phyloP scores from a whole-genome alignment of 495 filamentous ascomycete genomes.

The Bathelium albidoporum region DNA sequence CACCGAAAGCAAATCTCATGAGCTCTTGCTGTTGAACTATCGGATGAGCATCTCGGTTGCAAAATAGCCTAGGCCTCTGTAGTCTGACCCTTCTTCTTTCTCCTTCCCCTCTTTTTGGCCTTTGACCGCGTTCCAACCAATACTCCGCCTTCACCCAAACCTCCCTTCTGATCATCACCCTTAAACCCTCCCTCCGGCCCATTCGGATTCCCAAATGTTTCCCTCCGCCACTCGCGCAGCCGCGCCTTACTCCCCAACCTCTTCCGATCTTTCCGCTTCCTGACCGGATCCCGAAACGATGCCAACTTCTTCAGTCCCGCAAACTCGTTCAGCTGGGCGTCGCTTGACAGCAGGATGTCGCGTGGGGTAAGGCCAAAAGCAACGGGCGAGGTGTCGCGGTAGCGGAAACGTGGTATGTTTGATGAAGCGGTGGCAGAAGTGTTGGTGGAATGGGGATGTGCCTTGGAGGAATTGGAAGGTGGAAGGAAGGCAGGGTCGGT shows the following conservation, averaged over 20 bases:
- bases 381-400: slow-evolving; percentile 85
- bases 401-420: slow-evolving; percentile 57
- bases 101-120: slow-evolving; percentile 18
- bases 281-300: slow-evolving; percentile 72
- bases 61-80: slow-evolving; percentile 1
- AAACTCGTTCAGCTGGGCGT: slow-evolving; percentile 78
- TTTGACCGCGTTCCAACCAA: not conserved
- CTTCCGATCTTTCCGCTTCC: slow-evolving; percentile 82
- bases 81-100: slow-evolving; percentile 23
- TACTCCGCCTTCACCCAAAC: not conserved
- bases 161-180: slow-evolving; percentile 9
- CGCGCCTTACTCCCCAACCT: slow-evolving; percentile 82
- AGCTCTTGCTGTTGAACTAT: not conserved
- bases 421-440: too few species aligned
- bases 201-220: slow-evolving; percentile 73
- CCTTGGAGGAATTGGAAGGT: slow-evolving; percentile 16
- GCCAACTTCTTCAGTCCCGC: slow-evolving; percentile 92
- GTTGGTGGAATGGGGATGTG: too few species aligned
- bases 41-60: not conserved
- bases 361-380: slow-evolving; percentile 78
- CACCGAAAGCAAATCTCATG: too few species aligned
- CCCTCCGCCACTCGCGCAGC: slow-evolving; percentile 80
- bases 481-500: slow-evolving; percentile 47
- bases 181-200: slow-evolving; percentile 37
- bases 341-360: slow-evolving; percentile 86